A percentile compares a stretch with the other conserved stretches of the same genome.
Evolutionary conservation across 1,284 basidiomycete genomes (phyloP).

Genomic region (Puccinia sorghi): DNA sequence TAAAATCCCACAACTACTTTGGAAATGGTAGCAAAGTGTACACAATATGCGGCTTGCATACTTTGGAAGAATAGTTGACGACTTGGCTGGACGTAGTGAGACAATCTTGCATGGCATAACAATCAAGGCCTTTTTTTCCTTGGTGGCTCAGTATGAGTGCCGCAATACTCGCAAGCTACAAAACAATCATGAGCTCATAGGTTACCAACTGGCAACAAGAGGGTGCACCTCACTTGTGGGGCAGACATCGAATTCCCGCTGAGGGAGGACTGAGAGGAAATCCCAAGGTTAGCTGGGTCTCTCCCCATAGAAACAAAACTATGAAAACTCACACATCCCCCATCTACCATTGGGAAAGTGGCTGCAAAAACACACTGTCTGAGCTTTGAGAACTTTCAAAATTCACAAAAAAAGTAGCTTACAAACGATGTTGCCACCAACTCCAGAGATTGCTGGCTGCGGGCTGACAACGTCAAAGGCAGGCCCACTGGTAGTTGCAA

Average conservation of each 20-base stretch:
- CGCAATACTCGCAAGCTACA: constrained; percentile 46
- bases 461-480: constrained; percentile 37
- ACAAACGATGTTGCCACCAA: constrained; percentile 45
- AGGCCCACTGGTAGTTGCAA: constrained; percentile 39
- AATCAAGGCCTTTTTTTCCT: constrained; percentile 15
- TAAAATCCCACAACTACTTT: no score
- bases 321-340: constrained; percentile 24
- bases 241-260: constrained; percentile 46
- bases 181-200: not conserved
- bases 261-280: constrained; percentile 11
- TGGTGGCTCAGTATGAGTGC: constrained; percentile 31
- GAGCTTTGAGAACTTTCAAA: not conserved
- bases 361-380: constrained; percentile 15
- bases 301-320: not conserved
- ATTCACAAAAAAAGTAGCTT: no score
- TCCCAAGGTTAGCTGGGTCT: not conserved
- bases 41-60: not conserved
- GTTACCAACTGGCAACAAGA: not conserved
- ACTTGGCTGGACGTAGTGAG: constrained; percentile 30
- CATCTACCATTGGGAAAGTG: constrained; percentile 33
- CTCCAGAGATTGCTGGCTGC: constrained; percentile 39
- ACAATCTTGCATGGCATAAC: constrained; percentile 30
- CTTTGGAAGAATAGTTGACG: not conserved
- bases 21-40: not conserved
- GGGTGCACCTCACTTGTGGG: constrained; percentile 48